Conservation (phyloP, 495 filamentous ascomycete genomes). For the Penicillium parvum region DNA sequence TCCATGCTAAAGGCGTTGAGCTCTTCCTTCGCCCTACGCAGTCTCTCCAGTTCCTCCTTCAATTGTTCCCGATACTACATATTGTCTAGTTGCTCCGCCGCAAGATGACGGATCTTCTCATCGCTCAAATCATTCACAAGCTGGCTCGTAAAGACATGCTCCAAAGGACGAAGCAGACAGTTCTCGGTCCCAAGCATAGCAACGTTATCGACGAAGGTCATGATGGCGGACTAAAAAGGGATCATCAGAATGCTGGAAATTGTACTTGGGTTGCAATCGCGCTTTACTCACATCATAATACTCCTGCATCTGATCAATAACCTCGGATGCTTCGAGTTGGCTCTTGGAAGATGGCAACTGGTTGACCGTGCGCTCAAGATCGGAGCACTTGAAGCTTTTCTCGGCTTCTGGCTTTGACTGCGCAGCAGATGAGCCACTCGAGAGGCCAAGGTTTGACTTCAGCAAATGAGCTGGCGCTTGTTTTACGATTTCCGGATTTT, state of each 20-base stretch:
- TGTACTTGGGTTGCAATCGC: no score
- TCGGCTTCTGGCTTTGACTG: no score
- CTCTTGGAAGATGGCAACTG: conserved; percentile 5
- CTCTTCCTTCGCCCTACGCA: background rate
- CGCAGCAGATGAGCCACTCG: no score
- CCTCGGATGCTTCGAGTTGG: conserved; percentile 17
- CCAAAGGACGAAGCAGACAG: conserved; percentile 44
- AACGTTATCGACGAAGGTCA: conserved; percentile 60
- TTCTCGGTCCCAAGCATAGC: conserved; percentile 55
- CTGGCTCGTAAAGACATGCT: conserved; percentile 25
- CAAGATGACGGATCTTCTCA: conserved; percentile 14
- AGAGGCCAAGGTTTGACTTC: background rate
- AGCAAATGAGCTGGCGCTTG: conserved; percentile 16
- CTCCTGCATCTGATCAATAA: conserved; percentile 32
- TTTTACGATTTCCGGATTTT: conserved; percentile 23
- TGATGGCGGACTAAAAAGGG: conserved; percentile 48
- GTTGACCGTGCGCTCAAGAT: background rate
- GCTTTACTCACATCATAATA: conserved; percentile 38
- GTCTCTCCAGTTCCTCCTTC: background rate
- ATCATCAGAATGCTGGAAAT: no score
- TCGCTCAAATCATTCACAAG: conserved; percentile 28
- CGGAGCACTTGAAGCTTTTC: background rate
- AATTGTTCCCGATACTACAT: background rate
- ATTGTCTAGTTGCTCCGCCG: conserved; percentile 11
- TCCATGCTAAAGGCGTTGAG: background rate